phyloP scores from a whole-genome alignment of 768 basidiomycete species.

The Mycena rebaudengoi region DNA sequence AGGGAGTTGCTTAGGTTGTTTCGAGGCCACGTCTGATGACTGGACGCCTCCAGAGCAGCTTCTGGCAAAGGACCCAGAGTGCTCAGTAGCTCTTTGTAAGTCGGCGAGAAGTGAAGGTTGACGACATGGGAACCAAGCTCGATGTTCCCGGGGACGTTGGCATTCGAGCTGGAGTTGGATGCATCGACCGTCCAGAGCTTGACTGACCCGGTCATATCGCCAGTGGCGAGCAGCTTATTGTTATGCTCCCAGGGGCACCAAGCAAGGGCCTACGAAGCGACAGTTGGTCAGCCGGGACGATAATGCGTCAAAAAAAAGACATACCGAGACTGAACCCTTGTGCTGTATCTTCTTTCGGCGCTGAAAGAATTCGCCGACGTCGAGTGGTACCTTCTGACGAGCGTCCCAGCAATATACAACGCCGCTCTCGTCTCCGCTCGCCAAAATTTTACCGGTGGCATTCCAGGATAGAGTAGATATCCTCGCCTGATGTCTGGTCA shows the following conservation, averaged over 20 bases:
- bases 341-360: slow-evolving; percentile 79
- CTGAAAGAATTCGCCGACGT: slow-evolving; percentile 63
- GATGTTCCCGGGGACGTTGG: slow-evolving; percentile 51
- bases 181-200: slow-evolving; percentile 64
- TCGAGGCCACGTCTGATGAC: slow-evolving; percentile 19
- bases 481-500: slow-evolving; percentile 72
- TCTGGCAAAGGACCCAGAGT: slow-evolving; percentile 64
- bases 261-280: slow-evolving; percentile 68
- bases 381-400: slow-evolving; percentile 58
- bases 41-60: slow-evolving; percentile 9
- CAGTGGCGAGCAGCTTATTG: slow-evolving; percentile 82
- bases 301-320: slow-evolving; percentile 19
- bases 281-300: not conserved
- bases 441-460: slow-evolving; percentile 68
- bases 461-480: slow-evolving; percentile 77
- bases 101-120: slow-evolving; percentile 76
- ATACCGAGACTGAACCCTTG: slow-evolving; percentile 61
- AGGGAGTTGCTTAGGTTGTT: slow-evolving; percentile 44
- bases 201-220: slow-evolving; percentile 64
- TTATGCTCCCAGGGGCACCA: slow-evolving; percentile 91
- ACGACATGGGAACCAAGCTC: slow-evolving; percentile 69
- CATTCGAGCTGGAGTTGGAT: slow-evolving; percentile 53
- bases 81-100: slow-evolving; percentile 86
- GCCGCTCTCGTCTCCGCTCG: slow-evolving; percentile 81
- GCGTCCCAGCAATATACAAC: slow-evolving; percentile 82